Percentiles rank a stretch among this genome's conserved stretches.
phyloP scores from a whole-genome alignment of 2,329 filamentous ascomycete genomes.

The Arachnopeziza araneosa region DNA sequence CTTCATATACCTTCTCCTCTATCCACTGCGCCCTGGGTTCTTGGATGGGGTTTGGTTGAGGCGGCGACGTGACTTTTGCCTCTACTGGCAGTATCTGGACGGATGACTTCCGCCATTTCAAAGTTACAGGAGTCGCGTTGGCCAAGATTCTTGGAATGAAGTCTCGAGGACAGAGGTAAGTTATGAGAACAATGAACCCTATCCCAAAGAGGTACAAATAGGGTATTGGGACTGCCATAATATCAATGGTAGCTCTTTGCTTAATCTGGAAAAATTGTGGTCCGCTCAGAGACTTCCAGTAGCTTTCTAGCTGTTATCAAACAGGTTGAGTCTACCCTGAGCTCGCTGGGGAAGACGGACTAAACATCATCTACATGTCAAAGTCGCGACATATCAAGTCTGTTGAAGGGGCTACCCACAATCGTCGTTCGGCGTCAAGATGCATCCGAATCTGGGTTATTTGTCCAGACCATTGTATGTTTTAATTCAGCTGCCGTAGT shows the following conservation, averaged over 20 bases:
- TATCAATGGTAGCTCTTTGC: not conserved
- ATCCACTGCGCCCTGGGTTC: conserved; percentile 15
- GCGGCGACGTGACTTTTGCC: not conserved
- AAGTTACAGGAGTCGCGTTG: not conserved
- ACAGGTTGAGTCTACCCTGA: not conserved
- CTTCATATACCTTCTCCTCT: conserved; percentile 19
- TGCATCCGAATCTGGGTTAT: not conserved
- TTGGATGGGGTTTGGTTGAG: not conserved
- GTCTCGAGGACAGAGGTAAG: not conserved
- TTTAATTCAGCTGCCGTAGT: not conserved
- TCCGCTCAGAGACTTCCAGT: not conserved
- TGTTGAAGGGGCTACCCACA: not conserved
- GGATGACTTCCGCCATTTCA: not conserved
- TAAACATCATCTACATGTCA: not conserved
- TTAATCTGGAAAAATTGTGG: not conserved
- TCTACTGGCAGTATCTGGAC: not conserved
- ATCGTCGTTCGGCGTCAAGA: not conserved
- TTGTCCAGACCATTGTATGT: not conserved
- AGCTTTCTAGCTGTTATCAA: not conserved
- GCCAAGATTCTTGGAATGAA: not conserved
- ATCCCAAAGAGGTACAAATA: not conserved
- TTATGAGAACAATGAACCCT: not conserved
- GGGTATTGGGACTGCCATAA: not conserved
- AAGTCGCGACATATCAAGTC: not conserved
- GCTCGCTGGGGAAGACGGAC: not conserved